These are phyloP conservation scores for Kregervanrija fluxuum DNA, from an alignment of 805 yeast species.

Conservation along the genomic window DNA sequence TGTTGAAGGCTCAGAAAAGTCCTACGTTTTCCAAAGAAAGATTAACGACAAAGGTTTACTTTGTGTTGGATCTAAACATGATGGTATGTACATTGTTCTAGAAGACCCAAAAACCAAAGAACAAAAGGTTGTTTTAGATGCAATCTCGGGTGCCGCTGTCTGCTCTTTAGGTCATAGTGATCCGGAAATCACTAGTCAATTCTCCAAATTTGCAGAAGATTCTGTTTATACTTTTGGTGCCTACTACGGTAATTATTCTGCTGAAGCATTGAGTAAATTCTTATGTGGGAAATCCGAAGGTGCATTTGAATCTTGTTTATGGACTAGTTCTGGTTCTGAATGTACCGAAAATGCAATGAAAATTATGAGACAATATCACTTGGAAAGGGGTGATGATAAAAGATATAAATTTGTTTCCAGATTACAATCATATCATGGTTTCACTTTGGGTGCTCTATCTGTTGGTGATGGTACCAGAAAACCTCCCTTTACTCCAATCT, in stretches of 20 bases:
- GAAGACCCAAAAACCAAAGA: constrained; percentile 35
- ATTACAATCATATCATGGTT: constrained; percentile 42
- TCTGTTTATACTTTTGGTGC: constrained; percentile 30
- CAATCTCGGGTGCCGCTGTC: constrained; percentile 44
- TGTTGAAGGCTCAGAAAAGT: constrained; percentile 15
- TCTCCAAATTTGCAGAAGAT: constrained; percentile 27
- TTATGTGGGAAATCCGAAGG: constrained; percentile 33
- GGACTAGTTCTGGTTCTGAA: constrained; percentile 69
- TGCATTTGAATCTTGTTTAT: constrained; percentile 32
- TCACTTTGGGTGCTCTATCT: constrained; percentile 39
- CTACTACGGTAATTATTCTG: constrained; percentile 28
- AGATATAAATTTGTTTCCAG: constrained; percentile 37
- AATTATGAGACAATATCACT: constrained; percentile 46
- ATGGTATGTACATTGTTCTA: constrained; percentile 34
- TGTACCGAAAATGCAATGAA: constrained; percentile 76
- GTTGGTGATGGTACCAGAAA: constrained; percentile 32
- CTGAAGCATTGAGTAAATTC: constrained; percentile 37
- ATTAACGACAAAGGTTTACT: constrained; percentile 31
- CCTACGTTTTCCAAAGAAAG: constrained; percentile 38
- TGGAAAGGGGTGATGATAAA: constrained; percentile 34
- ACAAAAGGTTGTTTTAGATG: constrained; percentile 30
- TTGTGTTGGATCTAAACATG: constrained; percentile 35
- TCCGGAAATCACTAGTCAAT: constrained; percentile 29
- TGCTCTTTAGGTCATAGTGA: constrained; percentile 38
- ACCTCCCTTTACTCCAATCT: constrained; percentile 25